Evolutionary conservation across 257 asterid genomes (phyloP), one percentile per base, ranked within the genome.

Genomic region (Pogostemon cablin): DNA sequence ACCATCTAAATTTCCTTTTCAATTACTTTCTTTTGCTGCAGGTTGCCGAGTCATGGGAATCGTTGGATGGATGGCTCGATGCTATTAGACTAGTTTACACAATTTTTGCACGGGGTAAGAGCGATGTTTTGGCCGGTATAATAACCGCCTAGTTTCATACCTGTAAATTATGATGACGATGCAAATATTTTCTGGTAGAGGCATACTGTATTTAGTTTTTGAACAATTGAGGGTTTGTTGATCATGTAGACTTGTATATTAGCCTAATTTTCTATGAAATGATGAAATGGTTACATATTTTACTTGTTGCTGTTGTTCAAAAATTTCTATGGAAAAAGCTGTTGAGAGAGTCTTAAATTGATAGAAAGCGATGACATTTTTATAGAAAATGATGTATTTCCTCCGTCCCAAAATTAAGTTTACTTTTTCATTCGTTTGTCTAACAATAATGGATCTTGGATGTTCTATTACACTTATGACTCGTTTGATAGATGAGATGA

Each of bases 31-130:
- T 44, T 61, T 54, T 60, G 4, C 48, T 76, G 62, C 88, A 95
- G 99, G 86, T 91, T 72, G 98, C 97, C 38, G 99, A 95, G 78
- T 87, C 99, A n/a, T 91, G 99, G 99, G 98, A 95, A 74, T 80
- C 88, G 66, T 79, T 95, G 84, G 99, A 95, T 11, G 95, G 96
- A 72, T 95, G 99, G 99, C 90, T 95, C 56, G 99, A 95, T 81
- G 98, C 99, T 4, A 88, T 95, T 71, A 89, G 98, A 50, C 76
- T 95, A 79, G 97, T 90, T 75, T 95, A 89, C 86, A 91, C 99
- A 65, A 95, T 95, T 64, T 90, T 67, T 79, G 97, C 98, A 6
- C 85, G 98, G 78, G 90, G 92, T 38, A 95, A 91, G 90, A 88
- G 88, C 77, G 98, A 95, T 71, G 98, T 95, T 81, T 80, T 95